Percentiles rank a stretch among this genome's conserved stretches.
These are phyloP conservation scores for Trematosphaeria pertusa DNA, from an alignment of 2,329 filamentous ascomycete species.

Conservation along the genomic window DNA sequence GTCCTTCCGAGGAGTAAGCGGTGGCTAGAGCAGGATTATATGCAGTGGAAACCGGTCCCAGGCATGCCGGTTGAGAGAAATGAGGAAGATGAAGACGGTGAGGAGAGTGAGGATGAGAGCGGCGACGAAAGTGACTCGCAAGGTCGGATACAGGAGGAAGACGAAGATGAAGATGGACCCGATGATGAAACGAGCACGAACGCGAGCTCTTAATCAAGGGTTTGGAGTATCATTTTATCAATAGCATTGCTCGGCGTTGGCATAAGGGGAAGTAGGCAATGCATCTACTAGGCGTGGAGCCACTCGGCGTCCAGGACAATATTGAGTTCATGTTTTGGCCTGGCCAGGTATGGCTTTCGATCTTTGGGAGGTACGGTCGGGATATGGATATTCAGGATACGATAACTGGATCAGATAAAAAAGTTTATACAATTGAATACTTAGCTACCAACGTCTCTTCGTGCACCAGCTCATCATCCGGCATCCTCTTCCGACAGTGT, in stretches of 20 bases:
- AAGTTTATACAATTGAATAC: constrained; percentile 6
- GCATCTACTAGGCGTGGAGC: constrained; percentile 9
- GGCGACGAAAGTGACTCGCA: constrained; percentile 18
- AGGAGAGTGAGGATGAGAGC: constrained; percentile 38
- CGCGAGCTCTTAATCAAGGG: constrained; percentile 8
- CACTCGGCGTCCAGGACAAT: no score
- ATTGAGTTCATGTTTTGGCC: background rate
- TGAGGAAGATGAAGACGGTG: constrained; percentile 53
- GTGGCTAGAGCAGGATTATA: constrained; percentile 74
- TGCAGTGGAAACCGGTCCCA: constrained; percentile 46
- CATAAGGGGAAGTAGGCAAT: background rate
- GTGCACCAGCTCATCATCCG: no score
- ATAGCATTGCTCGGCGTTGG: constrained; percentile 9
- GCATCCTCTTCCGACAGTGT: no score
- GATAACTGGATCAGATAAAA: constrained; percentile 5
- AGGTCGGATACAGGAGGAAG: background rate
- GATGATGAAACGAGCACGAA: constrained; percentile 11
- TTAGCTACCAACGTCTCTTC: no score
- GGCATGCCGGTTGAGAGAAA: constrained; percentile 52
- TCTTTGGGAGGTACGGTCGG: background rate
- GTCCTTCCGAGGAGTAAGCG: constrained; percentile 83
- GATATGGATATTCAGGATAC: constrained; percentile 1
- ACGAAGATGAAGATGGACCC: background rate
- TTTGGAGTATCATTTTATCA: background rate
- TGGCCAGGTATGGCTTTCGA: background rate